Evolutionary conservation across 129 eudicot genomes (phyloP).

Genomic region (Apium graveolens): DNA sequence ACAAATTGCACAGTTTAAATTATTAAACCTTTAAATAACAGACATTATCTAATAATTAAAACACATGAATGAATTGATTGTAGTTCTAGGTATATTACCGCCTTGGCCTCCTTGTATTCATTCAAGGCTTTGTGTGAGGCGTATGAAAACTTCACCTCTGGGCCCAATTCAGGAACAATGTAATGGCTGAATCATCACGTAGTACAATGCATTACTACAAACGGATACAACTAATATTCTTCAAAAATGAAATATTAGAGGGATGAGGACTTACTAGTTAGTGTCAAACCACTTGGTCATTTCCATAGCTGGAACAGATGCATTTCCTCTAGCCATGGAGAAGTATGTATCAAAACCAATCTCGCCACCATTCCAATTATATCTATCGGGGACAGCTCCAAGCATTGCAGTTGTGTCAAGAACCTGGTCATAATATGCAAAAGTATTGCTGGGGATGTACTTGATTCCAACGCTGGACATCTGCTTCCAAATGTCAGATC

Average conservation of each 20-base stretch:
- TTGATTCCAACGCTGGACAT: constrained; percentile 88
- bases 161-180: constrained; percentile 99
- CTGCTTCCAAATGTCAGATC: constrained; percentile 93
- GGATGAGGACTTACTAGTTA: constrained; percentile 23
- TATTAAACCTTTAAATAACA: background rate
- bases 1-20: background rate
- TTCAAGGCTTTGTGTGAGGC: constrained; percentile 18
- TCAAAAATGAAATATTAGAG: background rate
- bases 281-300: constrained; percentile 34
- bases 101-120: constrained; percentile 17
- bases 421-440: constrained; percentile 91
- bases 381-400: constrained; percentile 91
- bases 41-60: background rate
- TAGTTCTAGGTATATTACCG: constrained; percentile 6
- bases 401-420: constrained; percentile 97
- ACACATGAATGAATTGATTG: background rate
- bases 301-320: constrained; percentile 22
- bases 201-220: background rate
- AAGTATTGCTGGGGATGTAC: constrained; percentile 98
- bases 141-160: constrained; percentile 24
- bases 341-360: constrained; percentile 37
- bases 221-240: background rate
- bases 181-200: constrained; percentile 57
- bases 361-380: constrained; percentile 52
- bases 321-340: constrained; percentile 27